Evolutionary conservation across 495 filamentous ascomycete species (phyloP), one percentile per base, ranked within the genome.

Genomic region (Entonaema liquescens): DNA sequence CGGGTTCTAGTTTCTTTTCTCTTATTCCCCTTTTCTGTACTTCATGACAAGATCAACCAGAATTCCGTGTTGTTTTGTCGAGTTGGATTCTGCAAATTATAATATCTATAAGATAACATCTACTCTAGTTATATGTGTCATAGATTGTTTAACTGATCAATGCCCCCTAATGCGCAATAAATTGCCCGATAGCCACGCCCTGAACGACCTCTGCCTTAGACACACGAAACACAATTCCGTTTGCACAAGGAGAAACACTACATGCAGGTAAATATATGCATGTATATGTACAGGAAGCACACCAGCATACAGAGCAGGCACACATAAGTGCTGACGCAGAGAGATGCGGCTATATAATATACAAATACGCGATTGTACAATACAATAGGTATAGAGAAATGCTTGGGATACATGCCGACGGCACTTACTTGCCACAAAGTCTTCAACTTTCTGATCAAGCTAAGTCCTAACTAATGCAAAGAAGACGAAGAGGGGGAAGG

Each of bases 211-310:
- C 53, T 47, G 54, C 5, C 59, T 44, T 72, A 68, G 15, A 69
- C 58, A 64, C 65, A 72, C 63, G 60, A 66, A 74, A 68, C 64
- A 62, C 67, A 69, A 64, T 28, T 47, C 67, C 65, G 75, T 77
- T 77, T 77, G 75, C 73, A 73, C 65, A 59, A 71, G 68, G 60
- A 70, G 64, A 73, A 62, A 68, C 65, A 68, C 70, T 13, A 64
- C 61, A 77, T 75, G 63, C 59, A 67, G 67, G 38, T 17, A 36
- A 17, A 36, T 64, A 63, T 65, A 77, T 62, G 67, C 40, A 59
- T 56, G 33, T 69, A 62, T 28, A 62, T 68, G 49, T 70, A 71
- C 62, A 72, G 62, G 65, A 60, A 63, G 65, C 62, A 70, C 56
- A 53, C 63, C 60, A 42, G 55, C 58, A 73, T 63, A 65, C 29